Percentiles rank a stretch among this genome's conserved stretches.
Conservation (phyloP, 495 filamentous ascomycete species). For the Penicillium longicatenatum region DNA sequence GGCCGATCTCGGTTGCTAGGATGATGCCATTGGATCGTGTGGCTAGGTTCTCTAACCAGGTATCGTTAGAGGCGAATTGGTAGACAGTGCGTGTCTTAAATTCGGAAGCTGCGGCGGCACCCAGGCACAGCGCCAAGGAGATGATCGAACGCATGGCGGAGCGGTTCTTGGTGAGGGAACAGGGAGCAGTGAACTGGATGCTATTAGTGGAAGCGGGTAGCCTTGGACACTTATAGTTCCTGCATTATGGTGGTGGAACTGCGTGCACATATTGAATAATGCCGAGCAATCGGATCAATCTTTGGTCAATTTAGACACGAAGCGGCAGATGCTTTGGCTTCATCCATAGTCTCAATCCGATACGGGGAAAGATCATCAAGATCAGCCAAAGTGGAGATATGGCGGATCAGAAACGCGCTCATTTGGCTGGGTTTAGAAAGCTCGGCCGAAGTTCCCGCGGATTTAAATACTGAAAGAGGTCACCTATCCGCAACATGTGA, state of each 20-base stretch:
- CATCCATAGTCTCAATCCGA: too few relatives aligned
- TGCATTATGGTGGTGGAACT: neutral
- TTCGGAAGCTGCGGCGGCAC: neutral
- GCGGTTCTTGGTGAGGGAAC: neutral
- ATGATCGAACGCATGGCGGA: neutral
- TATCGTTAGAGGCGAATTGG: slow-evolving; percentile 1
- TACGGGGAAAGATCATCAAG: neutral
- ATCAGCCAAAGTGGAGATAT: neutral
- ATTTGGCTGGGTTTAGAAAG: neutral
- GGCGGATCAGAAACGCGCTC: neutral
- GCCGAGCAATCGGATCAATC: neutral
- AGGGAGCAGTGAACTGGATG: neutral
- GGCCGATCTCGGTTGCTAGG: neutral
- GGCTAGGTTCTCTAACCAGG: neutral
- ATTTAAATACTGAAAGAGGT: neutral
- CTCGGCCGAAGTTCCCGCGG: neutral
- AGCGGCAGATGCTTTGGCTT: neutral
- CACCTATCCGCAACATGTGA: neutral
- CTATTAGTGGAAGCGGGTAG: neutral
- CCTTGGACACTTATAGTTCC: too few relatives aligned
- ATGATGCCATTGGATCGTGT: slow-evolving; percentile 2
- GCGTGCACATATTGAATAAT: neutral
- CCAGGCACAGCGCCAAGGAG: neutral
- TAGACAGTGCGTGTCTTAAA: neutral
- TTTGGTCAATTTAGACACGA: neutral